Evolutionary conservation across 2,329 filamentous ascomycete species (phyloP), one percentile per base, ranked within the genome.

Genomic region (Exophiala aquamarina): DNA sequence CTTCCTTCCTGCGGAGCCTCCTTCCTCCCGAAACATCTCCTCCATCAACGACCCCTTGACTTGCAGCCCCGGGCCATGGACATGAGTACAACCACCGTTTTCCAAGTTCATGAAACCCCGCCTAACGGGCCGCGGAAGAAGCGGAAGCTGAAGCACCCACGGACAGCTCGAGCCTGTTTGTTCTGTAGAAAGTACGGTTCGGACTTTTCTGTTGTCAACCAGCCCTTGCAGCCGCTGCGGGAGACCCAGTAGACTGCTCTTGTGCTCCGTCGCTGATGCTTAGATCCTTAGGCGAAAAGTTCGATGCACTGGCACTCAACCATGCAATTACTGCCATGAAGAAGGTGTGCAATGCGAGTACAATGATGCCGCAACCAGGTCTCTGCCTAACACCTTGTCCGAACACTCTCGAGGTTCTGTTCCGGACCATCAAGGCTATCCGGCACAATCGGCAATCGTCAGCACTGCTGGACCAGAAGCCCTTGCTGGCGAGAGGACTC

Each of bases 171-270:
- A 39, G 56, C 56, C 35, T 59, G 56, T 32, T 26, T 34, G 18
- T 59, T 59, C 40, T 59, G 56, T 40, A 50, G 55, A 49, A 57
- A 54, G 56, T 57, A 38, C 33, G 52, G 49, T 19, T 18, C 14
- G 15, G 14, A 18, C 26, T 9, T 43, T 34, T 26, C 6, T 41
- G 10, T 29, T 35, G 19, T 21, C n/a, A 18, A 14, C 17, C 17
- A 19, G 9, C 21, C n/a, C 33, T 31, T 15, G 10, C 17, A 11
- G 20, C 18, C 3, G 21, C 28, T 9, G 9, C 28, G 28, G n/a
- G n/a, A 31, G n/a, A 9, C 28, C 28, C 9, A 31, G 28, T n/a
- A 9, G 9, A 9, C 28, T 9, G n/a, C n/a, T 34, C 14, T n/a
- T 18, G 13, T 7, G 32, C 13, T 14, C n/a, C 32, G 14, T n/a